Conservation (phyloP, 345 rosid species). For the Conringia planisiliqua region DNA sequence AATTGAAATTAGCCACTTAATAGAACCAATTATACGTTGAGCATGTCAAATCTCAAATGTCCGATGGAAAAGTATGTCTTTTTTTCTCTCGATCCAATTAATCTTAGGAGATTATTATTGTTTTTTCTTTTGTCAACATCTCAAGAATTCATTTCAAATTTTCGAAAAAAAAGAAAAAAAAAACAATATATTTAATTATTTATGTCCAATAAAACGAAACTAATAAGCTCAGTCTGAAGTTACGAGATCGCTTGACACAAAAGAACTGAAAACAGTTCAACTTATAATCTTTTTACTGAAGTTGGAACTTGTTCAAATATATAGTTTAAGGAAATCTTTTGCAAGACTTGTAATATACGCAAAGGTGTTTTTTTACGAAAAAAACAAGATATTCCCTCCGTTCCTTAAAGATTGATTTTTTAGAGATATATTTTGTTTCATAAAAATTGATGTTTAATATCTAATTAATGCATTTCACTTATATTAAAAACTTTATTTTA, state of each 20-base stretch:
- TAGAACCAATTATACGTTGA: neutral
- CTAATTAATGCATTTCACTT: no score
- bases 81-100: neutral
- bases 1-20: neutral
- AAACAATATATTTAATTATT: no score
- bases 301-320: neutral
- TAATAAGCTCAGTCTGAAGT: neutral
- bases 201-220: no score
- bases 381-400: no score
- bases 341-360: conserved; percentile 6
- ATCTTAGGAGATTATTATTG: neutral
- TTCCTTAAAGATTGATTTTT: no score
- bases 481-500: no score
- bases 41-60: neutral
- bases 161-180: neutral
- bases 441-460: no score
- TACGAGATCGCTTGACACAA: neutral
- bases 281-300: neutral
- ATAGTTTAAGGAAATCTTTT: neutral
- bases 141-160: neutral
- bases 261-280: neutral
- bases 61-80: neutral
- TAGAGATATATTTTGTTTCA: no score
- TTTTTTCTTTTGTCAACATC: neutral
- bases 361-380: conserved; percentile 3